Percentiles rank a stretch among this genome's conserved stretches.
These are phyloP conservation scores for Pseudozyma thailandica DNA, from an alignment of 1,284 basidiomycete genomes.

Conservation along the genomic window DNA sequence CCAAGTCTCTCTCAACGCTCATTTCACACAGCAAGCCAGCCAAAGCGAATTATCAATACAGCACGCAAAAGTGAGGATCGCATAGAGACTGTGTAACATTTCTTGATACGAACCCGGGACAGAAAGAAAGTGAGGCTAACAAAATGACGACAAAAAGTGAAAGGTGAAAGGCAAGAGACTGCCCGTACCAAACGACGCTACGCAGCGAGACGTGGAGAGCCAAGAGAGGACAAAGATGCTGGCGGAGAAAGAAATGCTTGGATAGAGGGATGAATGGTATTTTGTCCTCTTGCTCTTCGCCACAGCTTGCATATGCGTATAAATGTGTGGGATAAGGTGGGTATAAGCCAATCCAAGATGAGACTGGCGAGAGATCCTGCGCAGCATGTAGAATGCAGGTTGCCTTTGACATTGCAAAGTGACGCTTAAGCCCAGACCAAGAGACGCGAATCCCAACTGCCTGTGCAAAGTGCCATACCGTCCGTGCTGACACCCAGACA, in stretches of 20 bases:
- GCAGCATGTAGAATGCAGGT: not conserved
- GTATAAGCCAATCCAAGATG: conserved; percentile 24
- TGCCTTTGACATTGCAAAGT: not conserved
- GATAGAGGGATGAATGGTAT: not conserved
- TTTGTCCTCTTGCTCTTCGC: not conserved
- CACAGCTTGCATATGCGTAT: not conserved
- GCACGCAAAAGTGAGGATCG: too few species aligned
- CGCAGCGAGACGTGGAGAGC: not conserved
- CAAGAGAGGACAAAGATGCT: not conserved
- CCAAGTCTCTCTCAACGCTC: too few species aligned
- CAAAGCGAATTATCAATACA: too few species aligned
- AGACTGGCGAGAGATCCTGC: not conserved
- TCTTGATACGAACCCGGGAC: too few species aligned
- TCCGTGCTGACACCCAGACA: conserved; percentile 95
- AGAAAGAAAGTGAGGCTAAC: not conserved
- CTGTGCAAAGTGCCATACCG: conserved; percentile 97
- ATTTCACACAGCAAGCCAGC: too few species aligned
- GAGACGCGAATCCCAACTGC: conserved; percentile 96
- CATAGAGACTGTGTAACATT: conserved; percentile 22
- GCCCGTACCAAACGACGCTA: too few species aligned
- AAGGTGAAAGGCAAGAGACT: not conserved
- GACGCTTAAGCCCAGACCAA: conserved; percentile 68
- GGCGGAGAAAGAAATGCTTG: not conserved
- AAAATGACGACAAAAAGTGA: conserved; percentile 1
- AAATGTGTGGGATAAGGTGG: conserved; percentile 3